Conservation (phyloP, 2,329 filamentous ascomycete genomes). For the Paracorniculantispora psalliotae region DNA sequence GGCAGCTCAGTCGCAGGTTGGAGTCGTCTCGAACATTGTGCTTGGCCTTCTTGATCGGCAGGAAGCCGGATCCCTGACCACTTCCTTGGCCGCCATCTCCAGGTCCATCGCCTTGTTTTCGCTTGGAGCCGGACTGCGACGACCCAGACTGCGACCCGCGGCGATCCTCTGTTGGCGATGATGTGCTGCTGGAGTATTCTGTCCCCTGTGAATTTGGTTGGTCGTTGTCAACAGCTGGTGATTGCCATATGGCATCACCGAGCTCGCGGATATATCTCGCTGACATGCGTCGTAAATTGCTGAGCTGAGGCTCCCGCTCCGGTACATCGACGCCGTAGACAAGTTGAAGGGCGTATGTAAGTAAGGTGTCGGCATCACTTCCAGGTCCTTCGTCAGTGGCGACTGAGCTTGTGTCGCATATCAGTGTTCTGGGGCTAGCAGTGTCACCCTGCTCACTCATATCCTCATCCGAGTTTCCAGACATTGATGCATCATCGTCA, state of each 20-base stretch:
- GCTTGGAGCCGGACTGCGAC: slow-evolving; percentile 8
- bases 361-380: slow-evolving; percentile 30
- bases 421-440: background rate
- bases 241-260: slow-evolving; percentile 23
- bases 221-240: background rate
- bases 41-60: slow-evolving; percentile 26
- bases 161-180: background rate
- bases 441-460: slow-evolving; percentile 17
- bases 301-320: slow-evolving; percentile 18
- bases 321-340: slow-evolving; percentile 34
- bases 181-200: background rate
- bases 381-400: slow-evolving; percentile 26
- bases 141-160: background rate
- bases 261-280: slow-evolving; percentile 30
- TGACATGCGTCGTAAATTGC: slow-evolving; percentile 24
- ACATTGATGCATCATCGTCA: background rate
- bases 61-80: slow-evolving; percentile 24
- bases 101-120: slow-evolving; percentile 24
- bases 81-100: slow-evolving; percentile 32
- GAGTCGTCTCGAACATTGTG: slow-evolving; percentile 32
- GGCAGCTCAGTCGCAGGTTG: slow-evolving; percentile 37
- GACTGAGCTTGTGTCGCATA: slow-evolving; percentile 14
- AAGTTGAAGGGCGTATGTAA: slow-evolving; percentile 33
- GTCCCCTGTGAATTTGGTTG: background rate
- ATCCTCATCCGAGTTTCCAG: background rate